phyloP scores from a whole-genome alignment of 2,329 filamentous ascomycete genomes.

The Colletotrichum kahawae region DNA sequence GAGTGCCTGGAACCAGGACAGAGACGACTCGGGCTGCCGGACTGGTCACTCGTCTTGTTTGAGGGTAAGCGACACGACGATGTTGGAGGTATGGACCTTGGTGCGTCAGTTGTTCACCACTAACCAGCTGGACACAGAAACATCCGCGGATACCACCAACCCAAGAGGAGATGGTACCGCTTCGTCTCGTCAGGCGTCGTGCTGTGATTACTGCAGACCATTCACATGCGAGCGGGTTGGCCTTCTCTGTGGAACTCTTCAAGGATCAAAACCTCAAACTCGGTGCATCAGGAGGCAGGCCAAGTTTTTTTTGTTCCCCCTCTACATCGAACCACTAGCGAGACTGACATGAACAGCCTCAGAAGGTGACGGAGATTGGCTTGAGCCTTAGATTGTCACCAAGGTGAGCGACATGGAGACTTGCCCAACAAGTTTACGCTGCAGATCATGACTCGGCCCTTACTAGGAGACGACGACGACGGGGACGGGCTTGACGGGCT shows the following conservation, averaged over 20 bases:
- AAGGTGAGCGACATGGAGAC: not conserved
- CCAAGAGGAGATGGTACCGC: not conserved
- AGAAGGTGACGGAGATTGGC: not conserved
- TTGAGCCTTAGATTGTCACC: not conserved
- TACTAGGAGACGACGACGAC: not conserved
- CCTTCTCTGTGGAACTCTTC: not conserved
- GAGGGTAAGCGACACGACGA: not conserved
- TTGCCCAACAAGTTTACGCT: not conserved
- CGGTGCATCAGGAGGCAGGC: not conserved
- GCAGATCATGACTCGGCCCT: conserved; percentile 19
- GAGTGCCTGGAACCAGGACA: not conserved
- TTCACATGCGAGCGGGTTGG: not conserved
- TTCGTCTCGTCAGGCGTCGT: not conserved
- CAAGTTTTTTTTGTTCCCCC: not conserved
- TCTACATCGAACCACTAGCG: not conserved
- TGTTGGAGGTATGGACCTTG: not conserved
- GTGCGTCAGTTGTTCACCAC: not conserved
- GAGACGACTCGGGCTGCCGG: not conserved
- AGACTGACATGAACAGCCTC: not conserved
- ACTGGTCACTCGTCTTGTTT: not conserved
- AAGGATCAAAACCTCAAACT: not conserved
- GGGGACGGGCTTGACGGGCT: not conserved
- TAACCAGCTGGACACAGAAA: not conserved
- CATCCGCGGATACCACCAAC: not conserved
- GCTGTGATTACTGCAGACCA: not conserved